Evolutionary conservation across 2,329 filamentous ascomycete species (phyloP).

Genomic region (Ilyonectria sp.): DNA sequence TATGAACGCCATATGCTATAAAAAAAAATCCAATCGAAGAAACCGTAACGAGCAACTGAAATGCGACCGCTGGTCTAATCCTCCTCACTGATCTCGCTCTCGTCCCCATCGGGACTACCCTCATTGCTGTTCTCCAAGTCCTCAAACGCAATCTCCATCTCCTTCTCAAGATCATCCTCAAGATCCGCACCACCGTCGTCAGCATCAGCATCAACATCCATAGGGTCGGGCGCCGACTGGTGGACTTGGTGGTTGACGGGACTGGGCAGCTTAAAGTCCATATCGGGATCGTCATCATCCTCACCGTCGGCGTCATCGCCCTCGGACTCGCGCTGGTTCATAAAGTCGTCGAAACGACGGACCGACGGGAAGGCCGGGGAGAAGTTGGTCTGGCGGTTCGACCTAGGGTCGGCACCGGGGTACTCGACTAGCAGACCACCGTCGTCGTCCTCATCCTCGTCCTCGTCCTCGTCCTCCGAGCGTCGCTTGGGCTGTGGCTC

Average conservation of each 20-base stretch:
- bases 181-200: slow-evolving; percentile 52
- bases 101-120: slow-evolving; percentile 67
- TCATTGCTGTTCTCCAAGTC: slow-evolving; percentile 70
- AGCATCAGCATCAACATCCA: slow-evolving; percentile 50
- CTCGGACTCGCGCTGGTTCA: slow-evolving; percentile 62
- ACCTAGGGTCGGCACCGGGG: slow-evolving; percentile 64
- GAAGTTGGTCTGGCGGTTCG: slow-evolving; percentile 58
- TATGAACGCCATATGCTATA: slow-evolving; percentile 23
- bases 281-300: slow-evolving; percentile 63
- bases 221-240: slow-evolving; percentile 47
- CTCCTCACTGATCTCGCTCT: slow-evolving; percentile 78
- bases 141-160: slow-evolving; percentile 64
- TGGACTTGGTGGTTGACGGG: slow-evolving; percentile 61
- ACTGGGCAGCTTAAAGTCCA: slow-evolving; percentile 68
- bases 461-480: slow-evolving; percentile 64
- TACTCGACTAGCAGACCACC: slow-evolving; percentile 73
- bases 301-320: slow-evolving; percentile 65
- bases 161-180: slow-evolving; percentile 63
- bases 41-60: slow-evolving; percentile 2
- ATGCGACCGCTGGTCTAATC: slow-evolving; percentile 59
- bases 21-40: slow-evolving; percentile 1
- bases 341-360: slow-evolving; percentile 69
- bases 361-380: slow-evolving; percentile 64
- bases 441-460: slow-evolving; percentile 71
- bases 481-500: slow-evolving; percentile 48